Base-by-base conservation (phyloP, 2,329 filamentous ascomycete species). In the Ambrosiella cleistominuta region DNA sequence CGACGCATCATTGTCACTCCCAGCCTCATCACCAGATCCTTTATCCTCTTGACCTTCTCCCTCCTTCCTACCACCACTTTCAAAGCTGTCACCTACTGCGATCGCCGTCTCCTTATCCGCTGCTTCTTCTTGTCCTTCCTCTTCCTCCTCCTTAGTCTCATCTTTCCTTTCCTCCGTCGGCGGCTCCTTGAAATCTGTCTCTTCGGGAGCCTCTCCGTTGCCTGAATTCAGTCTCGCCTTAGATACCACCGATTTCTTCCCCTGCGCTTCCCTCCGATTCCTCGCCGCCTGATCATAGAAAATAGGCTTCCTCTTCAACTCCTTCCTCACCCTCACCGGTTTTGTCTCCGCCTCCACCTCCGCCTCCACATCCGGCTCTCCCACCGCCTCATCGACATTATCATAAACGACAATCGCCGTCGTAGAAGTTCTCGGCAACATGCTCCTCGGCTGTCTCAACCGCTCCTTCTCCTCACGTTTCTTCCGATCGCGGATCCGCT, bases 401-500 rank as follows among this genome's bases (percentile, higher is more conserved):
- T 87, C 86, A 67, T 97, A 98, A 7, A 98, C 89, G 68, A 97
- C 88, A 13, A 98, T 90, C 61, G 94, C 91, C 6, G 93, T 90
- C 65, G 90, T 93, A 15, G 88, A 90, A 45, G 89, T 88, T 63
- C 93, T 81, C 17, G 93, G 91, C 19, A 81, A 70, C 67, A 91
- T 91, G 0, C 88, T 88, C 62, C 90, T 80, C 12, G 88, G 87
- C 67, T 79, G 75, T 49, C 77, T 74, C 19, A 80, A 78, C 8
- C 54, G 49, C 66, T 85, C 82, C 66, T 83, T 88, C 51, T 87
- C 86, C 35, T 88, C 86, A 60, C 88, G 76, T 67, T 89, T 85
- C 65, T 84, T 85, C 63, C 87, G 81, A 68, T 97, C 91, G 54
- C 86, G 84, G 63, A 94, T 80, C 50, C 93, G 81, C 70, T 98